Evolutionary conservation across 192 early-diverging fungal genomes (phyloP).

Genomic region (Diversispora epigaea): DNA sequence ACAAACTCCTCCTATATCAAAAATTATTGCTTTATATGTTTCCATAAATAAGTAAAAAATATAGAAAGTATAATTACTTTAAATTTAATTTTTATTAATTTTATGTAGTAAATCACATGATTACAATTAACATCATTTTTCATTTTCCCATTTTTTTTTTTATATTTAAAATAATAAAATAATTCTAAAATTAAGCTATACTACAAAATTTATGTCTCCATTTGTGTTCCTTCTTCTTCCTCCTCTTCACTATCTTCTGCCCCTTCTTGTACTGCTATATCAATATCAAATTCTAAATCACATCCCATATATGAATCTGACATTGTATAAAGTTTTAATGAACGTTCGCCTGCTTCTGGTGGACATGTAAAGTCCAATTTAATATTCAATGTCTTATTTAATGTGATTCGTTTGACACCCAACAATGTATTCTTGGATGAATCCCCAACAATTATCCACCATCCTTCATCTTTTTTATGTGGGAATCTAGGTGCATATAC

Average conservation of each 20-base stretch:
- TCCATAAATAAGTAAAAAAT: no score
- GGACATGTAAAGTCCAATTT: slow-evolving; percentile 87
- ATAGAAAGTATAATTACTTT: no score
- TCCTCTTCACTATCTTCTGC: slow-evolving; percentile 58
- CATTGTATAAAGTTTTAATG: slow-evolving; percentile 85
- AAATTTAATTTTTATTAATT: no score
- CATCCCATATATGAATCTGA: slow-evolving; percentile 92
- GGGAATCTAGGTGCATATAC: slow-evolving; percentile 96
- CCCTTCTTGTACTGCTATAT: slow-evolving; percentile 57
- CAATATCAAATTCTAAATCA: slow-evolving; percentile 90
- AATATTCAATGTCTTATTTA: slow-evolving; percentile 62
- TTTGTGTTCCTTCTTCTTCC: slow-evolving; percentile 35
- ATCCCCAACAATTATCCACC: slow-evolving; percentile 97
- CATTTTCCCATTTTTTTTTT: no score
- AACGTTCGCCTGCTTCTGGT: slow-evolving; percentile 56
- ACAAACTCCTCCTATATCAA: slow-evolving; percentile 85
- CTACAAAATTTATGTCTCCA: not conserved
- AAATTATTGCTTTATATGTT: slow-evolving; percentile 69
- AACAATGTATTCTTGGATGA: slow-evolving; percentile 71
- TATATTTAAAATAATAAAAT: no score
- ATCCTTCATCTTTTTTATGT: slow-evolving; percentile 83
- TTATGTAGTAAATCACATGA: no score
- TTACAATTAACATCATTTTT: no score
- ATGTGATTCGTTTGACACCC: slow-evolving; percentile 83
- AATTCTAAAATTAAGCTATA: not conserved